phyloP scores from a whole-genome alignment of 2,329 filamentous ascomycete species.

The Fusarium tricinctum region DNA sequence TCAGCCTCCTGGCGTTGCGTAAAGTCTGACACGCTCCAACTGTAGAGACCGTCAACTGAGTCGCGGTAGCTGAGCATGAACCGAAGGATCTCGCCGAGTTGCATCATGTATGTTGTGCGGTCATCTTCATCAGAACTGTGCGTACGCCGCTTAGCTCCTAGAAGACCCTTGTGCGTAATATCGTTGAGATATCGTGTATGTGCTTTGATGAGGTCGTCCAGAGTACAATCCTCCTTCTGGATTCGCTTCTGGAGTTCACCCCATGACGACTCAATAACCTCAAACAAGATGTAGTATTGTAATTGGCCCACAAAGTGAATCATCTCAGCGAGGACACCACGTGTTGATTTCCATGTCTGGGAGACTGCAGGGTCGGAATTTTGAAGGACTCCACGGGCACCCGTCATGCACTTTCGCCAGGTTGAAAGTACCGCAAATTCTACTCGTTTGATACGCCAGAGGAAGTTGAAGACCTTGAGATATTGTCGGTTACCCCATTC shows the following conservation, averaged over 20 bases:
- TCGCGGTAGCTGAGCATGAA: conserved; percentile 96
- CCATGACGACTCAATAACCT: conserved; percentile 98
- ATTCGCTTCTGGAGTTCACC: conserved; percentile 87
- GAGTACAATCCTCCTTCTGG: conserved; percentile 85
- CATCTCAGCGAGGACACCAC: conserved; percentile 95
- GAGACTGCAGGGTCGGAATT: conserved; percentile 77
- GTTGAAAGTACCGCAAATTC: conserved; percentile 93
- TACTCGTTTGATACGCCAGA: conserved; percentile 98
- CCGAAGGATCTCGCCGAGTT: conserved; percentile 92
- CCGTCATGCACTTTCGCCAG: conserved; percentile 97
- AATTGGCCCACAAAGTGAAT: conserved; percentile 97
- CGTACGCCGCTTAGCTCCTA: conserved; percentile 75
- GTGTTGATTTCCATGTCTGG: conserved; percentile 89
- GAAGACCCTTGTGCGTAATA: conserved; percentile 95
- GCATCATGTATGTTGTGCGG: conserved; percentile 83
- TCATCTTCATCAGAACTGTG: conserved; percentile 72
- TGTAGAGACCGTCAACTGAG: conserved; percentile 92
- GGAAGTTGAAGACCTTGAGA: conserved; percentile 98
- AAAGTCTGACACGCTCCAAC: conserved; percentile 94
- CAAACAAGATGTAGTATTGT: conserved; percentile 98
- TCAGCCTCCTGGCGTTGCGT: conserved; percentile 89
- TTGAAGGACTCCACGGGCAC: conserved; percentile 89
- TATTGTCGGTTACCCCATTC: conserved; percentile 97
- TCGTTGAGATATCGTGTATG: conserved; percentile 91
- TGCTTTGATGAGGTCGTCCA: conserved; percentile 94